Evolutionary conservation across 805 yeast species (phyloP).

Genomic region (Candida xyloterini): DNA sequence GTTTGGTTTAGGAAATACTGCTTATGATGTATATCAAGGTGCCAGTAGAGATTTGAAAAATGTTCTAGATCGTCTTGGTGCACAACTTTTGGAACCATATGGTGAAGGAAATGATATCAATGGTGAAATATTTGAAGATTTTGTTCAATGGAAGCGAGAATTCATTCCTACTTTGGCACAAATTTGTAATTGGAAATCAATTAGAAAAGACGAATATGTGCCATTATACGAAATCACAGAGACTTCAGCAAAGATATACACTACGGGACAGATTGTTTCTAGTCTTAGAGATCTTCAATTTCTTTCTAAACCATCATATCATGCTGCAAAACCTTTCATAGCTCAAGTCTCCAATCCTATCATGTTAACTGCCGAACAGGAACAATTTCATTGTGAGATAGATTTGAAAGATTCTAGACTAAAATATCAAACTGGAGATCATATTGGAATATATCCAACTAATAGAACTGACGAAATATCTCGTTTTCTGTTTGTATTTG

Average conservation of each 20-base stretch:
- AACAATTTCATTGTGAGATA: conserved; percentile 79
- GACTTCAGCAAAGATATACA: conserved; percentile 23
- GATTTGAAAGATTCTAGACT: conserved; percentile 66
- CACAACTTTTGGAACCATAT: conserved; percentile 54
- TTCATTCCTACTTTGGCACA: conserved; percentile 56
- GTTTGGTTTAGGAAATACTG: conserved; percentile 90
- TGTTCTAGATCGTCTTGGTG: conserved; percentile 58
- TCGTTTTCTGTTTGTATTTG: conserved; percentile 58
- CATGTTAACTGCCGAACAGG: conserved; percentile 38
- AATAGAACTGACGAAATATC: conserved; percentile 67
- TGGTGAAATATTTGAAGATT: conserved; percentile 90
- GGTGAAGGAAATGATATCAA: conserved; percentile 93
- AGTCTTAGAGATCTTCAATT: conserved; percentile 15
- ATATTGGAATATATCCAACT: conserved; percentile 85
- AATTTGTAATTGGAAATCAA: conserved; percentile 59
- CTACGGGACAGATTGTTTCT: conserved; percentile 27
- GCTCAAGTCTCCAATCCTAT: conserved; percentile 64
- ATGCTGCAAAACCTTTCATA: conserved; percentile 52
- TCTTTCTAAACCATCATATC: conserved; percentile 25
- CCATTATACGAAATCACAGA: conserved; percentile 52
- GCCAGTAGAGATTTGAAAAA: conserved; percentile 60
- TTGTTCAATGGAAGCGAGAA: conserved; percentile 86
- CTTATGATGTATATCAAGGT: conserved; percentile 84
- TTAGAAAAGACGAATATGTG: conserved; percentile 61
- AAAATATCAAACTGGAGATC: conserved; percentile 89